These are phyloP conservation scores for Chloromonas sp. DNA, from an alignment of 163 green algal species.

Conservation along the genomic window DNA sequence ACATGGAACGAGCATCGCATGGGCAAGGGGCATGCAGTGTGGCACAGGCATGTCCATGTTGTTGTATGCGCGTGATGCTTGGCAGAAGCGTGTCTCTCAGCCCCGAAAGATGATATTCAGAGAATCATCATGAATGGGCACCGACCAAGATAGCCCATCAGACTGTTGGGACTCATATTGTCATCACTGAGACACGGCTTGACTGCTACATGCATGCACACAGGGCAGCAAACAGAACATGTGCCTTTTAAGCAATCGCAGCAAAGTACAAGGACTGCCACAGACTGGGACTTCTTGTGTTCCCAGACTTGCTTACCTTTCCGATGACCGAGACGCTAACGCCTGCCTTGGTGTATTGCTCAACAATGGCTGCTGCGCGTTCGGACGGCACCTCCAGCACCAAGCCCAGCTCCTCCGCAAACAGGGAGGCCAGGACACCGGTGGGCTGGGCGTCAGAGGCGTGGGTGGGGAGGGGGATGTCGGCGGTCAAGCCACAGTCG, in stretches of 20 bases:
- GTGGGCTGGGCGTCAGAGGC: slow-evolving; percentile 23
- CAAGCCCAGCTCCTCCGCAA: slow-evolving; percentile 94
- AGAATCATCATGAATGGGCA: slow-evolving; percentile 9
- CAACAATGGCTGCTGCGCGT: slow-evolving; percentile 50
- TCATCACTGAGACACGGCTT: slow-evolving; percentile 5
- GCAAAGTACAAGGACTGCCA: too few species aligned
- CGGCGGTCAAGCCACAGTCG: slow-evolving; percentile 73
- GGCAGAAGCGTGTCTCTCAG: slow-evolving; percentile 6
- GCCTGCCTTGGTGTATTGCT: slow-evolving; percentile 63
- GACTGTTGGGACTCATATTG: slow-evolving; percentile 13
- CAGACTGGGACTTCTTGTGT: too few species aligned
- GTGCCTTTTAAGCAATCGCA: neutral
- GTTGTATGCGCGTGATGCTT: too few species aligned
- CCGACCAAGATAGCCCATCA: slow-evolving; percentile 15
- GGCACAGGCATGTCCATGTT: too few species aligned
- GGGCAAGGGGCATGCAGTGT: too few species aligned
- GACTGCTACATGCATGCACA: neutral
- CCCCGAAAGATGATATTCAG: slow-evolving; percentile 14
- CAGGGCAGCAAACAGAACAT: neutral
- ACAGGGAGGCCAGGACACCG: slow-evolving; percentile 69
- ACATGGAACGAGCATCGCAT: too few species aligned
- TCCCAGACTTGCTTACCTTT: slow-evolving; percentile 15
- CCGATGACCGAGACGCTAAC: slow-evolving; percentile 68
- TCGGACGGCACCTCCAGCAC: slow-evolving; percentile 81
- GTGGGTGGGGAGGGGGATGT: slow-evolving; percentile 49